A percentile compares a stretch with the other conserved stretches of the same genome.
phyloP scores from a whole-genome alignment of 1,284 basidiomycete genomes.

The Peniophora sp. region DNA sequence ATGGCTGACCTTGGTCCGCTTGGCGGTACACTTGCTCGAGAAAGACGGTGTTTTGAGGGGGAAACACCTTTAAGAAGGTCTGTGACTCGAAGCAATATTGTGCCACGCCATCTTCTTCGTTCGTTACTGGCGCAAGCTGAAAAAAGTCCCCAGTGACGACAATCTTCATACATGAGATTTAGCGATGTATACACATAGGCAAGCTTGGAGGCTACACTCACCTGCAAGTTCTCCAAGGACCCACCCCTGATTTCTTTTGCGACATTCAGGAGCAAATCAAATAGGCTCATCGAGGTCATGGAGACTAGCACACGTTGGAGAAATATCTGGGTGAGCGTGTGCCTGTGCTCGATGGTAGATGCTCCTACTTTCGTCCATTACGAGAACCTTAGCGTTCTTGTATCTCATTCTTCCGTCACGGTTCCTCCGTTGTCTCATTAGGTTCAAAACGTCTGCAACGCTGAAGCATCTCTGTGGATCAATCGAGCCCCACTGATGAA shows the following conservation, averaged over 20 bases:
- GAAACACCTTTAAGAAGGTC: slow-evolving; percentile 73
- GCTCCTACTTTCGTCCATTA: slow-evolving; percentile 86
- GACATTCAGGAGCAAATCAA: slow-evolving; percentile 68
- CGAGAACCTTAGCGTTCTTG: slow-evolving; percentile 59
- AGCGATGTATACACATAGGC: too few species aligned
- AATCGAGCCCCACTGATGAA: slow-evolving; percentile 32
- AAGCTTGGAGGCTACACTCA: too few species aligned
- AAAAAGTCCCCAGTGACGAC: slow-evolving; percentile 95
- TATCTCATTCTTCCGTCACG: slow-evolving; percentile 27
- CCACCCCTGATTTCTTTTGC: slow-evolving; percentile 45
- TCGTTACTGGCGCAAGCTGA: slow-evolving; percentile 88
- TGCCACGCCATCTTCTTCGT: slow-evolving; percentile 30
- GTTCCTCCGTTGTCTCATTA: slow-evolving; percentile 28
- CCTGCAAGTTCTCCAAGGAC: slow-evolving; percentile 96
- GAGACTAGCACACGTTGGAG: too few species aligned
- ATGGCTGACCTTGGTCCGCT: slow-evolving; percentile 12
- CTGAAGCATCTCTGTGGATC: slow-evolving; percentile 26
- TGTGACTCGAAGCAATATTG: slow-evolving; percentile 84
- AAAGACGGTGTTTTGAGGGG: slow-evolving; percentile 73
- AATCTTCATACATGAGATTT: slow-evolving; percentile 26
- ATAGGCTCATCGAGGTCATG: slow-evolving; percentile 91
- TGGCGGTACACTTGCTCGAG: slow-evolving; percentile 47
- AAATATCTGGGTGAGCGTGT: background rate
- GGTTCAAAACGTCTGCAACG: slow-evolving; percentile 26
- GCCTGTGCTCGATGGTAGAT: slow-evolving; percentile 5